These are phyloP conservation scores for Tolypocladium album DNA, from an alignment of 2,329 filamentous ascomycete genomes.

Conservation along the genomic window DNA sequence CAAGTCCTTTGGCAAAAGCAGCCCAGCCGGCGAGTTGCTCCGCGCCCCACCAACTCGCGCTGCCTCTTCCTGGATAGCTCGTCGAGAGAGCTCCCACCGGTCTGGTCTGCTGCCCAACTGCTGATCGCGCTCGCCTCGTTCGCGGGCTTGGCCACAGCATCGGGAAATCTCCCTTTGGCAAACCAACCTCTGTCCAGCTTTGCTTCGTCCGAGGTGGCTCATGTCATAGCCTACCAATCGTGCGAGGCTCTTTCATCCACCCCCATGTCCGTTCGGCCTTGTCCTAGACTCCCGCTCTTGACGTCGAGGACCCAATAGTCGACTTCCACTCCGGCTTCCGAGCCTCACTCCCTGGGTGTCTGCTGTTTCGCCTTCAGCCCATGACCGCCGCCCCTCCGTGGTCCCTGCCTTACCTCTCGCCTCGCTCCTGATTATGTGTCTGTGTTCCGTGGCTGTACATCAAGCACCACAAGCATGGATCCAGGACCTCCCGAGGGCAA, in stretches of 20 bases:
- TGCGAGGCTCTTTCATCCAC: conserved; percentile 16
- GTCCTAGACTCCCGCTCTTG: conserved; percentile 10
- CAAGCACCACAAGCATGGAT: conserved; percentile 44
- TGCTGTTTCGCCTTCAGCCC: conserved; percentile 11
- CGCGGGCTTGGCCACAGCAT: conserved; percentile 5
- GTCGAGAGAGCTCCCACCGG: not conserved
- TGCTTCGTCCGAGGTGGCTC: conserved; percentile 3
- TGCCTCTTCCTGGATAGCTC: conserved; percentile 4
- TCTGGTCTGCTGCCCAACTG: conserved; percentile 9
- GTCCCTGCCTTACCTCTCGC: conserved; percentile 24
- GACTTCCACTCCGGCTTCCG: conserved; percentile 16
- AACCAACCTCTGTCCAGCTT: conserved; percentile 1
- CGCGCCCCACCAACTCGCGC: conserved; percentile 1
- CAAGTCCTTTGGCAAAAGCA: not conserved
- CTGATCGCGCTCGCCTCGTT: conserved; percentile 4
- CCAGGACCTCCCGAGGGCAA: conserved; percentile 47
- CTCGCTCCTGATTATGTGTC: conserved; percentile 25
- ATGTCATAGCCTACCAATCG: conserved; percentile 6
- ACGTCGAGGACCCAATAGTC: conserved; percentile 19
- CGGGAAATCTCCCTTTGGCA: not conserved
- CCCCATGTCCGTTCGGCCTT: conserved; percentile 17
- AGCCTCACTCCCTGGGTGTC: conserved; percentile 15
- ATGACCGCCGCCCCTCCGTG: conserved; percentile 25
- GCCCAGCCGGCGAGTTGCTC: not conserved
- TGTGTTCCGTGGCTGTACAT: conserved; percentile 20